Conservation (phyloP, 192 early-diverging fungal species). For the Umbelopsis sp. region DNA sequence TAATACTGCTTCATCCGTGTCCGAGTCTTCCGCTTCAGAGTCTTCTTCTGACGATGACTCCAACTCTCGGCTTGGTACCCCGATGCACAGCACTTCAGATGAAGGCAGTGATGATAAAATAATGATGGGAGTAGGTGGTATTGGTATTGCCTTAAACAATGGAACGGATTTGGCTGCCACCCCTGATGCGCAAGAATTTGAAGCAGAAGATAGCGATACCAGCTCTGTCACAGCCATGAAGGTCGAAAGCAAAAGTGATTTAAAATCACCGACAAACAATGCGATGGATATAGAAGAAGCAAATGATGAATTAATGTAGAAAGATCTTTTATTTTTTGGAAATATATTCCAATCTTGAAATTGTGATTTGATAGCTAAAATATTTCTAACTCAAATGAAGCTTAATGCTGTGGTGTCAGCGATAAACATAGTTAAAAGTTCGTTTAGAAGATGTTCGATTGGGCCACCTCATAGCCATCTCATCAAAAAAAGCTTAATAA, state of each 20-base stretch:
- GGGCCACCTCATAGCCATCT: no score
- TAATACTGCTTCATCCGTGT: slow-evolving; percentile 6
- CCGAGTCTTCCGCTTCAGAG: slow-evolving; percentile 13
- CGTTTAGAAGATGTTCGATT: no score
- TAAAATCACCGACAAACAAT: not conserved
- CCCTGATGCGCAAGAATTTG: slow-evolving; percentile 11
- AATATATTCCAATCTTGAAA: no score
- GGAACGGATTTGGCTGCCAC: slow-evolving; percentile 11
- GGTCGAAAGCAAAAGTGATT: not conserved
- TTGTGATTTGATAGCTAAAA: no score
- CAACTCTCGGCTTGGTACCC: slow-evolving; percentile 10
- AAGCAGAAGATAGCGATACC: not conserved
- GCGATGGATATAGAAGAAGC: slow-evolving; percentile 13
- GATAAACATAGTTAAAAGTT: no score
- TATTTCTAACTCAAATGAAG: no score
- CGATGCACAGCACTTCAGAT: slow-evolving; percentile 13
- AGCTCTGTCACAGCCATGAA: slow-evolving; percentile 12
- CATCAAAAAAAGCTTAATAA: no score
- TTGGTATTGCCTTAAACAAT: slow-evolving; percentile 6
- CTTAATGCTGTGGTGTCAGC: no score
- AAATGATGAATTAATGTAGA: slow-evolving; percentile 5
- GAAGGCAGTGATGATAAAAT: slow-evolving; percentile 21
- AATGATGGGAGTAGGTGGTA: slow-evolving; percentile 12
- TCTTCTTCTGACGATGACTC: slow-evolving; percentile 19
- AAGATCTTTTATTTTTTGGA: not conserved